Percentiles rank a stretch among this genome's conserved stretches.
Evolutionary conservation across 192 early-diverging fungal genomes (phyloP).

Genomic region (Linnemannia schmuckeri): DNA sequence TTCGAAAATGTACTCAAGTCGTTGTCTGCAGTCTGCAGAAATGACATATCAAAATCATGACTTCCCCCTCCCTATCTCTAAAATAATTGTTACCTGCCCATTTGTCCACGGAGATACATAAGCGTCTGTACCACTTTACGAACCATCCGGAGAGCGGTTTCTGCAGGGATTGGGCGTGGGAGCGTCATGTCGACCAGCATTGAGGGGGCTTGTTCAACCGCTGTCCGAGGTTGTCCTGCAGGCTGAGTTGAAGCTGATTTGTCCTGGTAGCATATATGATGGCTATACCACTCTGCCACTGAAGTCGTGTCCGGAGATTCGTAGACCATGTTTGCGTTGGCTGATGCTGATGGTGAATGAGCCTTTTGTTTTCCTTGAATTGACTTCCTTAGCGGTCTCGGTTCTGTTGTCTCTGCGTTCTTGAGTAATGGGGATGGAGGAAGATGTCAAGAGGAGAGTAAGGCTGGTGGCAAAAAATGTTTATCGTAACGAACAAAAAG

Average conservation of each 20-base stretch:
- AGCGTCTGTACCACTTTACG: constrained; percentile 18
- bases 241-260: background rate
- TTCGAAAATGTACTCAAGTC: background rate
- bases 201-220: background rate
- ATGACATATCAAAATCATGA: background rate
- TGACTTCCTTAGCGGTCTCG: too few relatives aligned
- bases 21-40: background rate
- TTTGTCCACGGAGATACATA: constrained; percentile 42
- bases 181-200: constrained; percentile 33
- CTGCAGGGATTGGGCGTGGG: constrained; percentile 23
- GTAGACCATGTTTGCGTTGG: background rate
- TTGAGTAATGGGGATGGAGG: background rate
- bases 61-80: too few relatives aligned
- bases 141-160: constrained; percentile 20
- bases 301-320: background rate
- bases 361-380: too few relatives aligned
- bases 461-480: background rate
- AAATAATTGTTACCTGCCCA: constrained; percentile 20
- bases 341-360: too few relatives aligned
- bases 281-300: background rate
- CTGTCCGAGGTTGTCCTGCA: background rate
- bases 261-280: background rate
- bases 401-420: background rate
- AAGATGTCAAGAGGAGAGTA: too few relatives aligned
- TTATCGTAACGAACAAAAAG: too few relatives aligned